Percentiles rank a stretch among this genome's conserved stretches.
Evolutionary conservation across 2,329 filamentous ascomycete species (phyloP).

Genomic region (Sporothrix protearum): DNA sequence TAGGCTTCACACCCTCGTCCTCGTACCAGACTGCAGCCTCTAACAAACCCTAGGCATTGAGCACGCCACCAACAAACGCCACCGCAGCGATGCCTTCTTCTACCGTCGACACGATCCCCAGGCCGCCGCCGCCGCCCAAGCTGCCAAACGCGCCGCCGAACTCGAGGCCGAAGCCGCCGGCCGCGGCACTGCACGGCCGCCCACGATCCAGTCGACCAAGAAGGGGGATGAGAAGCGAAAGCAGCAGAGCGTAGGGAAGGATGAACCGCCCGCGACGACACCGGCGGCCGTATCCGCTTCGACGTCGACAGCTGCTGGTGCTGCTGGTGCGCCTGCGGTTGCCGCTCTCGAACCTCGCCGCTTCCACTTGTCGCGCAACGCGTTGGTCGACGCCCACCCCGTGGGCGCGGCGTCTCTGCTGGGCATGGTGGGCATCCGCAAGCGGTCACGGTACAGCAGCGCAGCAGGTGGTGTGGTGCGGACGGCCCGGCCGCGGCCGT

Average conservation of each 20-base stretch:
- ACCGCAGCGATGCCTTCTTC: slow-evolving; percentile 52
- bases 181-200: slow-evolving; percentile 27
- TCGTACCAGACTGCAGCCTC: slow-evolving; percentile 14
- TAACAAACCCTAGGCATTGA: slow-evolving; percentile 39
- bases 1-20: slow-evolving; percentile 23
- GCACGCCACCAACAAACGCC: slow-evolving; percentile 53
- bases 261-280: background rate
- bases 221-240: slow-evolving; percentile 38
- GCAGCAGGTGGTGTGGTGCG: slow-evolving; percentile 26
- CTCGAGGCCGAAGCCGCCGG: slow-evolving; percentile 32
- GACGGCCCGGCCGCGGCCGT: slow-evolving; percentile 40
- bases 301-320: background rate
- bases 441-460: slow-evolving; percentile 38
- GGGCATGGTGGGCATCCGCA: slow-evolving; percentile 35
- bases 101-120: slow-evolving; percentile 50
- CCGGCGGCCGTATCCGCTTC: background rate
- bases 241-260: background rate
- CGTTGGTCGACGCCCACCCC: slow-evolving; percentile 30
- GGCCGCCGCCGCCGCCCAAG: slow-evolving; percentile 16
- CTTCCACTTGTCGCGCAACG: slow-evolving; percentile 50
- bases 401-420: slow-evolving; percentile 34
- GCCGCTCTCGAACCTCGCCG: slow-evolving; percentile 42
- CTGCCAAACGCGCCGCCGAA: slow-evolving; percentile 20
- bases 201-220: slow-evolving; percentile 46
- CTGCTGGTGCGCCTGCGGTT: background rate